Base-by-base conservation (phyloP, 495 filamentous ascomycete species). In the Podospora didyma region DNA sequence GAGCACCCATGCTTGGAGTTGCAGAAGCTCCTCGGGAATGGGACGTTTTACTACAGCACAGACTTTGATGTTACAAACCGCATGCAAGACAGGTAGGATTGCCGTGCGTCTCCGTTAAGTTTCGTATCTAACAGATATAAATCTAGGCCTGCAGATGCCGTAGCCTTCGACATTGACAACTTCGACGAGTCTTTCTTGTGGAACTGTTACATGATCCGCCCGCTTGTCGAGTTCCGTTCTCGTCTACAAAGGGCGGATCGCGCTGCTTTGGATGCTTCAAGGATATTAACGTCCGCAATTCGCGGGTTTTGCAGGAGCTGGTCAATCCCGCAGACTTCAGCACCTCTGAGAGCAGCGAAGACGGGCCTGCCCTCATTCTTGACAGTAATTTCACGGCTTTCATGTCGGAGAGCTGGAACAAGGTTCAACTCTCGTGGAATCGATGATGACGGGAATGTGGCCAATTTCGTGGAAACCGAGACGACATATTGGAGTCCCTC, bases 161-260 rank as follows among this genome's bases (percentile, higher is more conserved):
- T 83, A 19, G 77, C 83, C 17, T 91, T 94, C 59, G 88, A 91
- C 62, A 86, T 92, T 53, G 88, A 90, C 54, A 87, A 85, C 50
- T 83, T 96, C 28, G 90, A 98, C 70, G 86, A 89, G 56, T 87
- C 88, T 7, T 96, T 96, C 73, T 73, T 98, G 24, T 98, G 94
- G 94, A 98, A 98, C 62, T 91, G 89, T 10, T 96, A 94, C 72
- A 97, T 98, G 92, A 96, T 98, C 57, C 81, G 87, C 53, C 92
- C 95, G 7, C 79, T 98, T 51, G 85, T 97, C 41, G 78, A 87
- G 50, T 97, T 98, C 66, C 86, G 94, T 23, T 90, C 87, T 14
- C 83, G 89, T 17, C 75, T 98, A 19, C 80, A 87, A 16, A 78
- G 78, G 19, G 78, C 81, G 17, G 92, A 97, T 54, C 87, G 86